These are phyloP conservation scores for Melampsora larici-populina DNA, from an alignment of 1,284 basidiomycete genomes.

Conservation along the genomic window DNA sequence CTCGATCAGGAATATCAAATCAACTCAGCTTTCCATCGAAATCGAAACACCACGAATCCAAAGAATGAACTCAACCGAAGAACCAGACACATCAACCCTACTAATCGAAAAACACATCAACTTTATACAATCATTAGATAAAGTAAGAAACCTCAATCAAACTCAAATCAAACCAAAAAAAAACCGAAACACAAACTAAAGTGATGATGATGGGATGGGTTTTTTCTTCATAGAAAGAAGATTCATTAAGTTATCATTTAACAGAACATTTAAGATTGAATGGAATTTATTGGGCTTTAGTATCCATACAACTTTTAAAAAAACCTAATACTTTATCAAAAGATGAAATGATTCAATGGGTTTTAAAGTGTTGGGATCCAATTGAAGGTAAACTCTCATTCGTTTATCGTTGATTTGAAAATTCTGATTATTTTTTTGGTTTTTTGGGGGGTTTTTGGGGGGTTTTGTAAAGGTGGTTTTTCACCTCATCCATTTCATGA, in stretches of 20 bases:
- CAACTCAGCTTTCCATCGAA: too few relatives aligned
- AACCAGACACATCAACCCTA: conserved; percentile 46
- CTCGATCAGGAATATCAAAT: too few relatives aligned
- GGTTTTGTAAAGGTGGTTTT: conserved; percentile 66
- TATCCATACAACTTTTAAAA: conserved; percentile 76
- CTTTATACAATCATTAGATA: conserved; percentile 70
- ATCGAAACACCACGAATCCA: too few relatives aligned
- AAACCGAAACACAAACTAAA: too few relatives aligned
- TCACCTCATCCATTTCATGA: conserved; percentile 90
- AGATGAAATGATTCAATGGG: conserved; percentile 78
- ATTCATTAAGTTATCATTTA: conserved; percentile 86
- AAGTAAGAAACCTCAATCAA: conserved; percentile 58
- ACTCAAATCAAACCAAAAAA: background rate
- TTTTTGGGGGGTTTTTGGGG: too few relatives aligned
- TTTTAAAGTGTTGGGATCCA: conserved; percentile 90
- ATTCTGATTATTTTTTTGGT: background rate
- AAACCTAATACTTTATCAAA: conserved; percentile 71
- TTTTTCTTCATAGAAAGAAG: conserved; percentile 62
- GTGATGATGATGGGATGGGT: too few relatives aligned
- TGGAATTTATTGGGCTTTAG: conserved; percentile 94
- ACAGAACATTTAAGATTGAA: conserved; percentile 92
- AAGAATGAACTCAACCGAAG: too few relatives aligned
- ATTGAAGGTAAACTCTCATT: conserved; percentile 59
- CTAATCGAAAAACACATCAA: conserved; percentile 62
- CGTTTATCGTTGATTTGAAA: too few relatives aligned